Evolutionary conservation across 257 asterid species (phyloP), one percentile per base, ranked within the genome.

Genomic region (Solanum piurae): DNA sequence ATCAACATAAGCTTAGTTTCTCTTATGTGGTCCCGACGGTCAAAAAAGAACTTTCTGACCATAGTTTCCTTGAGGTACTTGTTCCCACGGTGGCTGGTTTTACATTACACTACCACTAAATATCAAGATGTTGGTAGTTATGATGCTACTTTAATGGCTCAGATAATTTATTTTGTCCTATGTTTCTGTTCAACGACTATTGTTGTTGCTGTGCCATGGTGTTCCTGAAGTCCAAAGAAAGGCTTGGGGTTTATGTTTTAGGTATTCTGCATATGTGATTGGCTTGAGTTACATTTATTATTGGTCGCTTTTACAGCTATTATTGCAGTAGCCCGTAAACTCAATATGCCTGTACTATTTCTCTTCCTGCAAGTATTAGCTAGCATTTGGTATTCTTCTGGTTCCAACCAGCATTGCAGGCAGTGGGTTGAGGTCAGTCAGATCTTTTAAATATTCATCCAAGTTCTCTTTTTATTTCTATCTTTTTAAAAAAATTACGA

Each of bases 381-480:
- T 85, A 88, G 89, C 91, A 55, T 92, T 46, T 86, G 49, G 84
- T 91, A 86, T 88, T 92, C 93, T 86, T 91, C 91, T 52, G 68
- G 74, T 37, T 86, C 92, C 52, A 86, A 90, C 74, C 72, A 88
- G 37, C 92, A 89, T 86, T 31, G 89, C 82, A 94, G 92, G 89
- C 92, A 89, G 88, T 96, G 96, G 96, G 94, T 92, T 89, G 94
- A 96, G 98, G 99, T 95, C 85, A 91, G 98, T 92, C 58, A 40
- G 64, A 38, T 86, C 60, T 74, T 80, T 25, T 37, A 86, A 37
- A 21, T 88, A 37, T 60, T 46, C 33, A 29, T 55, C 46, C 34
- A 71, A 84, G 14, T 46, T 31, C 83, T 49, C 44, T 46, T 82
- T 86, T 74, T 40, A 25, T 21, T 16, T 52, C 68, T 38, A 13